A percentile compares a stretch with the other conserved stretches of the same genome.
Evolutionary conservation across 495 filamentous ascomycete genomes (phyloP).

Genomic region (Talaromyces trachyspermus): DNA sequence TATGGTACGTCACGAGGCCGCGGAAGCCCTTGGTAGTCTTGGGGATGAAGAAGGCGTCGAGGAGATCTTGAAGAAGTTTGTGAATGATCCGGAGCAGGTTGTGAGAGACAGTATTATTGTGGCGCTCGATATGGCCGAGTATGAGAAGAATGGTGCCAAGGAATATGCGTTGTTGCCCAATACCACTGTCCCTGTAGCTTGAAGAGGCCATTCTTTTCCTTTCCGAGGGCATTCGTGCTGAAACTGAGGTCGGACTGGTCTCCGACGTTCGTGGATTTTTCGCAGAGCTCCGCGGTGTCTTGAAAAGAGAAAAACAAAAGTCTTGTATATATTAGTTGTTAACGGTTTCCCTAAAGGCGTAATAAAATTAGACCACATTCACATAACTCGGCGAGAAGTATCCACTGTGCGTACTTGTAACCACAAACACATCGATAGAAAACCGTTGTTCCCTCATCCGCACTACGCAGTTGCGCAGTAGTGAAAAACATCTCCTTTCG

Average conservation of each 20-base stretch:
- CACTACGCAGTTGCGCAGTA: conserved; percentile 78
- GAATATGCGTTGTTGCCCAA: conserved; percentile 89
- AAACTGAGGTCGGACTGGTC: no score
- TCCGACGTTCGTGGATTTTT: no score
- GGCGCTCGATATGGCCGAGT: conserved; percentile 96
- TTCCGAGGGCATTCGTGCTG: neutral
- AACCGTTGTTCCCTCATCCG: conserved; percentile 89
- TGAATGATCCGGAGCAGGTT: conserved; percentile 84
- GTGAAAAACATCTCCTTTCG: conserved; percentile 77
- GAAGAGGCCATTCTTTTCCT: conserved; percentile 8
- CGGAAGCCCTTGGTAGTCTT: conserved; percentile 92
- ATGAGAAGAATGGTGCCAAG: conserved; percentile 77
- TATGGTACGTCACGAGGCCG: conserved; percentile 98
- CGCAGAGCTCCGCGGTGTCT: no score
- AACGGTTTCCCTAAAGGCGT: conserved; percentile 27
- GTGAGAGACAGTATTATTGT: conserved; percentile 93
- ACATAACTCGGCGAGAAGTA: conserved; percentile 3
- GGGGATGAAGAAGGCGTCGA: conserved; percentile 92
- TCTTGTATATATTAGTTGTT: conserved; percentile 30
- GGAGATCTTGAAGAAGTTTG: conserved; percentile 70
- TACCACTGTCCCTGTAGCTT: conserved; percentile 30
- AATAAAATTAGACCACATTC: neutral
- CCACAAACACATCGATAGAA: conserved; percentile 85
- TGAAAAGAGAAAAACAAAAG: neutral
- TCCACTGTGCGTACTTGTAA: conserved; percentile 66